Conservation (phyloP, 306 rosid genomes). For the Prunus padus region DNA sequence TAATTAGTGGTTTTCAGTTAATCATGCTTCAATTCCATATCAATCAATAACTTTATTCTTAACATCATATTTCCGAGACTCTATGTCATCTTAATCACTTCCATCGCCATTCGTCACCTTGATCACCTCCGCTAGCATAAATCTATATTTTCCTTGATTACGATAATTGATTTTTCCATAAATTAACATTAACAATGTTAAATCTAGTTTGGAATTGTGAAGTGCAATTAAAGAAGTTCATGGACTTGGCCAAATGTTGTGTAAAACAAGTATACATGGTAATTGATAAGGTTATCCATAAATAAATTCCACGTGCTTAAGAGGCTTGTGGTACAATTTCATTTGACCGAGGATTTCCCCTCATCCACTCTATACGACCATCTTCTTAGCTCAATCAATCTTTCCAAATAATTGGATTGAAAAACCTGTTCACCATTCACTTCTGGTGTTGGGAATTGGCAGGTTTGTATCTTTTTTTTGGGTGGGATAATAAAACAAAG, state of each 20-base stretch:
- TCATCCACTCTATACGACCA: not conserved
- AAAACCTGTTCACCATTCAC: not conserved
- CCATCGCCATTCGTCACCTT: not conserved
- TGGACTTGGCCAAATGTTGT: not conserved
- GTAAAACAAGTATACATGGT: not conserved
- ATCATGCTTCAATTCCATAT: no score
- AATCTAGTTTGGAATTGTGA: not conserved
- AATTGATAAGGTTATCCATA: not conserved
- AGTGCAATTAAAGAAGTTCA: no score
- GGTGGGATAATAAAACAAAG: constrained; percentile 4
- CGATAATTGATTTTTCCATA: not conserved
- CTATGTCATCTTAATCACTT: not conserved
- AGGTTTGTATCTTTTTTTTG: not conserved
- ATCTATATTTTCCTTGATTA: not conserved
- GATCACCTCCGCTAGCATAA: not conserved
- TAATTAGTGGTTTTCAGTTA: no score
- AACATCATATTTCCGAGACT: not conserved
- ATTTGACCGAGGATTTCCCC: no score
- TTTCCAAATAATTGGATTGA: not conserved
- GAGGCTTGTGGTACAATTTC: not conserved
- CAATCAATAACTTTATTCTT: no score
- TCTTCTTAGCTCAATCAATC: not conserved
- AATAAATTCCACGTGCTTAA: not conserved
- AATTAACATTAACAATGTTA: not conserved
- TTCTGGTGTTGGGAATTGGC: not conserved